These are phyloP conservation scores for Arctostaphylos glauca DNA, from an alignment of 148 eudicot species.

Conservation along the genomic window DNA sequence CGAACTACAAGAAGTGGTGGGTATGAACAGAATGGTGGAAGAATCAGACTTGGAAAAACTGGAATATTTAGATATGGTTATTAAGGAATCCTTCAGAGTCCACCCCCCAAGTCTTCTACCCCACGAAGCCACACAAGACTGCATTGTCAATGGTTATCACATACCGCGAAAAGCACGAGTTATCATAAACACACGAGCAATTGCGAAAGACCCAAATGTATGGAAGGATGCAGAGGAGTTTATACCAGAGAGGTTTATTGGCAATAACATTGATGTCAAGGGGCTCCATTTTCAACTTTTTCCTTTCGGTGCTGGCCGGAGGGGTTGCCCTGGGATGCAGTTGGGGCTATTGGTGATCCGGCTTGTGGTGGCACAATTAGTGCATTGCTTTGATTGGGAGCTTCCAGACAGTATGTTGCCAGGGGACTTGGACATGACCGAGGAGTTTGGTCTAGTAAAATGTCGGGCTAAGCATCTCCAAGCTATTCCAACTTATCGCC, in stretches of 20 bases:
- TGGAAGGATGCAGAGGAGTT: slow-evolving; percentile 32
- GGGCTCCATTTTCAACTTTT: slow-evolving; percentile 32
- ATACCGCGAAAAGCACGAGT: slow-evolving; percentile 29
- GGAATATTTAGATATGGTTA: slow-evolving; percentile 28
- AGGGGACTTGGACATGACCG: slow-evolving; percentile 27
- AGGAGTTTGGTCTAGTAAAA: slow-evolving; percentile 20
- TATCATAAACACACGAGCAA: slow-evolving; percentile 27
- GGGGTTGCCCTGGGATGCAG: slow-evolving; percentile 43
- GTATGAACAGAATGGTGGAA: slow-evolving; percentile 10
- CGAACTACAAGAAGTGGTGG: slow-evolving; percentile 9
- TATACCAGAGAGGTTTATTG: slow-evolving; percentile 32
- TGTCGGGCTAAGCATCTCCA: slow-evolving; percentile 17
- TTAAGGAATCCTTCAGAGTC: slow-evolving; percentile 28
- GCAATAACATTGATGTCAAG: slow-evolving; percentile 19
- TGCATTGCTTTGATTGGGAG: slow-evolving; percentile 40
- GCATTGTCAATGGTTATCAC: slow-evolving; percentile 20
- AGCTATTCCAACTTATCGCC: slow-evolving; percentile 23
- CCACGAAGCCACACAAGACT: slow-evolving; percentile 27
- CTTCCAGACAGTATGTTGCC: slow-evolving; percentile 23
- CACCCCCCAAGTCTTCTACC: slow-evolving; percentile 28
- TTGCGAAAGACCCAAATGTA: slow-evolving; percentile 28
- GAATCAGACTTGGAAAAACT: slow-evolving; percentile 21
- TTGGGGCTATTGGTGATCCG: slow-evolving; percentile 27
- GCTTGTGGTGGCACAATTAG: slow-evolving; percentile 32
- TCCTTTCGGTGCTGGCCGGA: slow-evolving; percentile 36